Percentiles rank a stretch among this genome's conserved stretches.
phyloP scores from a whole-genome alignment of 2,329 filamentous ascomycete genomes.

The Sphaerulina populicola region DNA sequence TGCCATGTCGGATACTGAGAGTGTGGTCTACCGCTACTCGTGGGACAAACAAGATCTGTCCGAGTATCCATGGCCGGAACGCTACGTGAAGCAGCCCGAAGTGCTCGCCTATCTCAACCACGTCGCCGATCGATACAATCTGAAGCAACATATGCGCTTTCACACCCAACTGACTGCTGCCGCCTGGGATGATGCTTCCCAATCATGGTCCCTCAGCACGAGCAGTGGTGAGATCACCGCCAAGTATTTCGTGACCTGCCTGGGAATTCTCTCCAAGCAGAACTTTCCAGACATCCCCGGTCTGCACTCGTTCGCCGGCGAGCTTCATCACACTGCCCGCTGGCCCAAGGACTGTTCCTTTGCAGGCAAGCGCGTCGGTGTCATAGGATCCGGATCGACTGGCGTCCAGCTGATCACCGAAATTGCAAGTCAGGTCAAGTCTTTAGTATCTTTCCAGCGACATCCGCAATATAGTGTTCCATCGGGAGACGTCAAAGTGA shows the following conservation, averaged over 20 bases:
- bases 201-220: constrained; percentile 10
- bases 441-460: constrained; percentile 32
- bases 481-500: constrained; percentile 26
- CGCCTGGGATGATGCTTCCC: constrained; percentile 16
- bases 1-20: constrained; percentile 24
- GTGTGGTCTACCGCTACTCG: constrained; percentile 29
- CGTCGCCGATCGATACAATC: constrained; percentile 15
- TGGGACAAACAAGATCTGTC: constrained; percentile 32
- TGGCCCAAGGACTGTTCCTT: constrained; percentile 31
- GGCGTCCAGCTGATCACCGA: constrained; percentile 36
- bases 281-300: constrained; percentile 35
- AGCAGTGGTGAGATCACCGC: constrained; percentile 9
- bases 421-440: constrained; percentile 26
- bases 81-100: constrained; percentile 41
- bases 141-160: constrained; percentile 20
- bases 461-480: constrained; percentile 35
- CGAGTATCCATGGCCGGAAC: constrained; percentile 33
- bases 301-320: constrained; percentile 35
- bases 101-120: constrained; percentile 19
- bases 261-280: constrained; percentile 34
- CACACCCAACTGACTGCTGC: constrained; percentile 21
- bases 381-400: constrained; percentile 39
- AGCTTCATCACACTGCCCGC: constrained; percentile 35
- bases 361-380: constrained; percentile 33
- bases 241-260: constrained; percentile 34